Conservation (phyloP, 305 asterid species). For the Salvia sclarea region DNA sequence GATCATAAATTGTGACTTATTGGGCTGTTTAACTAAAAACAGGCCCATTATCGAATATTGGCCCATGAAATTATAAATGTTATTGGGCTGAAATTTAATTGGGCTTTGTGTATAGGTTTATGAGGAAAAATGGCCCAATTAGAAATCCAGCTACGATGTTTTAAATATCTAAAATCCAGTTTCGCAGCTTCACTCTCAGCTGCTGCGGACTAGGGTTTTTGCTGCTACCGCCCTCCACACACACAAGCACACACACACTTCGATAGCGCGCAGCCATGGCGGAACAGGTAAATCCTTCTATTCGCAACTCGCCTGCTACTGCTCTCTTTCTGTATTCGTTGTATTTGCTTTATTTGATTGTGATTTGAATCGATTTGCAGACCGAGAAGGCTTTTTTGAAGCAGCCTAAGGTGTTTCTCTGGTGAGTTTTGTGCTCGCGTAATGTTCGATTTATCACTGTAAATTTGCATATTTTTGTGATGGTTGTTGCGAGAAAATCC, state of each 20-base stretch:
- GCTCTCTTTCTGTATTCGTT: not conserved
- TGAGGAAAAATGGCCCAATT: not conserved
- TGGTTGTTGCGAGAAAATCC: not conserved
- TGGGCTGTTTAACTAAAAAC: no score
- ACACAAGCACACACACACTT: not conserved
- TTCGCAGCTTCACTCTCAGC: not conserved
- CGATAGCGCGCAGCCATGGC: constrained; percentile 46
- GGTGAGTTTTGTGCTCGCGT: constrained; percentile 34
- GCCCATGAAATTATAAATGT: not conserved
- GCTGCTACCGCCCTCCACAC: not conserved
- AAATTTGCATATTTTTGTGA: not conserved
- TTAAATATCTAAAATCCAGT: constrained; percentile 12
- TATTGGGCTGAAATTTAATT: not conserved
- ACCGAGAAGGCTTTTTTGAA: constrained; percentile 83
- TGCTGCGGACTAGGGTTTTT: constrained; percentile 37
- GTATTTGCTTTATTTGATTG: not conserved
- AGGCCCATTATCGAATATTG: no score
- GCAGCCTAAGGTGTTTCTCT: constrained; percentile 85
- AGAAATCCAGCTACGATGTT: not conserved
- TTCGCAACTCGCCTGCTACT: not conserved
- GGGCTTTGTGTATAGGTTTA: not conserved
- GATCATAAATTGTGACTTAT: not conserved
- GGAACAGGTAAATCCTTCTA: constrained; percentile 47
- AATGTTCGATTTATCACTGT: not conserved
- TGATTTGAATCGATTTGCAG: constrained; percentile 40